Conservation (phyloP, 2,329 filamentous ascomycete species). For the Aureobasidium sp. region DNA sequence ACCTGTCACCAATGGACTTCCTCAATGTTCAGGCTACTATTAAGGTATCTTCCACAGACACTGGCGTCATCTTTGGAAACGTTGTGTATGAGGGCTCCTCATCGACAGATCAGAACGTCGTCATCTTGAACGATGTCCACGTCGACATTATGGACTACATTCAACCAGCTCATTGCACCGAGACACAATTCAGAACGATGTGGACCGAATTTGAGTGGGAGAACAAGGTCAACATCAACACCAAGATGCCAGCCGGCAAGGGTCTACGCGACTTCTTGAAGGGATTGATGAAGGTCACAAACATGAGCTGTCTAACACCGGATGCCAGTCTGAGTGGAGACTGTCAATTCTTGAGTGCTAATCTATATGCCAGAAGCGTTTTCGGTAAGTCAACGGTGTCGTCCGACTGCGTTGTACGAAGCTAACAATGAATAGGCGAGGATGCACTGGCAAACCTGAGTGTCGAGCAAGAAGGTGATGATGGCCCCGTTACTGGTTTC, state of each 20-base stretch:
- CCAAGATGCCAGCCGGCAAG: conserved; percentile 64
- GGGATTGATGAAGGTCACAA: conserved; percentile 93
- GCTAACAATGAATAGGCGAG: conserved; percentile 58
- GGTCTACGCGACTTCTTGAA: conserved; percentile 84
- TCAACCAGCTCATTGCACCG: conserved; percentile 89
- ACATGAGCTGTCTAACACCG: conserved; percentile 96
- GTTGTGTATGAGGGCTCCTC: conserved; percentile 93
- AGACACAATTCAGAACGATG: conserved; percentile 98
- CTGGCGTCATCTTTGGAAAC: conserved; percentile 97
- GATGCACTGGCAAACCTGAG: conserved; percentile 95
- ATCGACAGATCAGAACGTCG: conserved; percentile 88
- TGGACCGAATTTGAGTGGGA: conserved; percentile 99
- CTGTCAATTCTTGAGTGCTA: conserved; percentile 95
- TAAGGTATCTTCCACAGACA: conserved; percentile 97
- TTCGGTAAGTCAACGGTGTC: conserved; percentile 65
- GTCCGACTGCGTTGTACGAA: neutral
- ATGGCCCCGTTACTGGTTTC: conserved; percentile 74
- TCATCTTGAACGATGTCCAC: conserved; percentile 95
- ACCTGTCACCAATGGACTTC: conserved; percentile 91
- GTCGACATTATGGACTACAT: conserved; percentile 99
- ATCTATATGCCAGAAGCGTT: conserved; percentile 90
- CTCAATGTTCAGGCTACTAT: conserved; percentile 97
- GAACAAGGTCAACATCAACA: conserved; percentile 99
- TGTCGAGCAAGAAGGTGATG: conserved; percentile 94
- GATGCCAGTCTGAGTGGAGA: conserved; percentile 95